Evolutionary conservation across 345 rosid genomes (phyloP).

Genomic region (Raphanus raphanistrum): DNA sequence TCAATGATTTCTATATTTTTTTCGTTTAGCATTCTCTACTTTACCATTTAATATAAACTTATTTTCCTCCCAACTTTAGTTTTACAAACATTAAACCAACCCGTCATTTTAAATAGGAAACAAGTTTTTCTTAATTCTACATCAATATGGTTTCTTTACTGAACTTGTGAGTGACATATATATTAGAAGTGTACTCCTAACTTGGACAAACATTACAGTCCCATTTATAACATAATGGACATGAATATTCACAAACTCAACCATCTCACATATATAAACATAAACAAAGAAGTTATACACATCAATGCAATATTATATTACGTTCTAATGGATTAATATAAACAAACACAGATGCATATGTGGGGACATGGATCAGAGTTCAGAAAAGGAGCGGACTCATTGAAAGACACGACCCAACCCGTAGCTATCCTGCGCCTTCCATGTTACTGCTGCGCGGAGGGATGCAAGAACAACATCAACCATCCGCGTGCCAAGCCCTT

Average conservation of each 20-base stretch:
- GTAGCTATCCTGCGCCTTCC: constrained; percentile 90
- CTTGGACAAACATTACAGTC: not conserved
- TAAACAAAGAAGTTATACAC: not conserved
- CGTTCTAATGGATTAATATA: not conserved
- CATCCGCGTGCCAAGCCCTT: constrained; percentile 88
- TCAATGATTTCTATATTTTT: constrained; percentile 18
- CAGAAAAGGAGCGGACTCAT: constrained; percentile 87
- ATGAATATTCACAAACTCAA: not conserved
- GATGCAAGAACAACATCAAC: constrained; percentile 94
- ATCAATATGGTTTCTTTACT: not conserved
- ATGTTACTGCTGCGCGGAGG: constrained; percentile 91
- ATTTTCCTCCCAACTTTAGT: constrained; percentile 9
- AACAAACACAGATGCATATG: constrained; percentile 84
- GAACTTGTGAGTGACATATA: not conserved
- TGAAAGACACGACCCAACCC: constrained; percentile 81
- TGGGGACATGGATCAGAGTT: constrained; percentile 99
- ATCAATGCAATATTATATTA: not conserved
- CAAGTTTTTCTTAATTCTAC: not conserved
- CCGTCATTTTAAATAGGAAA: not conserved
- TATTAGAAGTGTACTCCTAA: not conserved
- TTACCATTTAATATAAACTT: constrained; percentile 9
- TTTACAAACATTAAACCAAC: not conserved
- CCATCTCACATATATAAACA: not conserved
- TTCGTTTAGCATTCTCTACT: constrained; percentile 34
- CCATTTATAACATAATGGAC: not conserved